phyloP scores from a whole-genome alignment of 169 alveolate genomes.

The Eimeria brunetti region DNA sequence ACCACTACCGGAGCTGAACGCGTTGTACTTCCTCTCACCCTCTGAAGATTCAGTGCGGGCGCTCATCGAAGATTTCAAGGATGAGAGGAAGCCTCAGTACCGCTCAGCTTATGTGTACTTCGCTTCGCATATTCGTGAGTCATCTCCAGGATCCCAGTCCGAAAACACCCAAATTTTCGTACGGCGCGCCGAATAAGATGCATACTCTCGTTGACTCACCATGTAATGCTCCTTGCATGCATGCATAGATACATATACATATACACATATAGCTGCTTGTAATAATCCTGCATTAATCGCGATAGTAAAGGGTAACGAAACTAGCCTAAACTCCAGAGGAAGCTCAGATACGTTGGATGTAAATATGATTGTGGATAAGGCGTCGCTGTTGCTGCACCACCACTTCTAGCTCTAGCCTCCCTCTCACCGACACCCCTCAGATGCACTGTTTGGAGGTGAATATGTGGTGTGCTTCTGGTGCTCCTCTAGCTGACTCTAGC shows the following conservation, averaged over 20 bases:
- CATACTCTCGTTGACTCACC: neutral
- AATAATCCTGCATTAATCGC: neutral
- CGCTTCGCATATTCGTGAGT: constrained; percentile 62
- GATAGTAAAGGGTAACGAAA: neutral
- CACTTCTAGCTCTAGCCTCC: neutral
- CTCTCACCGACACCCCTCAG: neutral
- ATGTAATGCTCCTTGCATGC: neutral
- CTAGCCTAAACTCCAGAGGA: neutral
- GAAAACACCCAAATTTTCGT: neutral
- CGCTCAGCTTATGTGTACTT: constrained; percentile 73
- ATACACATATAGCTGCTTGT: neutral
- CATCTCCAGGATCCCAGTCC: neutral
- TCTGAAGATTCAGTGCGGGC: constrained; percentile 55
- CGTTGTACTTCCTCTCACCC: constrained; percentile 80
- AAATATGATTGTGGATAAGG: neutral
- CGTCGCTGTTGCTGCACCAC: no score
- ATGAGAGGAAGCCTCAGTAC: constrained; percentile 77
- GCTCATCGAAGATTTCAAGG: constrained; percentile 63
- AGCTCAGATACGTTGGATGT: neutral
- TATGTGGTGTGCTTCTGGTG: neutral
- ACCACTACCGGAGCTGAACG: constrained; percentile 82
- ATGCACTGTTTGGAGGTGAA: neutral
- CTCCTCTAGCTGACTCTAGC: constrained; percentile 47
- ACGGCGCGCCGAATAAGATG: neutral
- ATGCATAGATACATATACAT: no score